Conservation (phyloP, 768 basidiomycete genomes). For the Ramaria sp. region DNA sequence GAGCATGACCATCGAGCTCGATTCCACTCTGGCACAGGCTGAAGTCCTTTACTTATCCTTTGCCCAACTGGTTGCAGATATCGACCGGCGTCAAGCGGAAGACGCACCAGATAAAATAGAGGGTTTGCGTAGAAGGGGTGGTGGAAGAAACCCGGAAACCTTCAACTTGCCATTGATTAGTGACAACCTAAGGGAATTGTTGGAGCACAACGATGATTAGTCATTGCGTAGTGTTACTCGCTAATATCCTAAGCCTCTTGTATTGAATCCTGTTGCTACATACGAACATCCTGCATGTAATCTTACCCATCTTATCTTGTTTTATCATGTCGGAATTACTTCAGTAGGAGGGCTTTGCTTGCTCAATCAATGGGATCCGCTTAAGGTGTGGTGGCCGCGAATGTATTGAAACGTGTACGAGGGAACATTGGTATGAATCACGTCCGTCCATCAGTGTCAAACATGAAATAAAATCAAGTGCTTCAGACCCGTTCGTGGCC, state of each 20-base stretch:
- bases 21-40: slow-evolving; percentile 89
- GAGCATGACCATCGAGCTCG: slow-evolving; percentile 95
- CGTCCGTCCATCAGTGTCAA: too few relatives aligned
- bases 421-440: too few relatives aligned
- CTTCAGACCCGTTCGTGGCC: not conserved
- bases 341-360: too few relatives aligned
- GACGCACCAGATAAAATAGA: slow-evolving; percentile 13
- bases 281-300: not conserved
- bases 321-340: not conserved
- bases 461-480: not conserved
- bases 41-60: slow-evolving; percentile 95
- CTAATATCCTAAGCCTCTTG: not conserved
- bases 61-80: slow-evolving; percentile 75
- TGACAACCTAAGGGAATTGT: slow-evolving; percentile 49
- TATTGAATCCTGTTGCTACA: not conserved
- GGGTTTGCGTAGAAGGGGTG: slow-evolving; percentile 26
- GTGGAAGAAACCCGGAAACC: slow-evolving; percentile 18
- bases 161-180: slow-evolving; percentile 39
- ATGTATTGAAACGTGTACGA: too few relatives aligned
- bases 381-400: not conserved
- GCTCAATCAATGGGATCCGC: too few relatives aligned
- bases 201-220: slow-evolving; percentile 22
- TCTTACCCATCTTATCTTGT: not conserved
- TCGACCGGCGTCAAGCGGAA: slow-evolving; percentile 69
- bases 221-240: too few relatives aligned